These are phyloP conservation scores for Neonectria hederae DNA, from an alignment of 2,329 filamentous ascomycete species.

Conservation along the genomic window DNA sequence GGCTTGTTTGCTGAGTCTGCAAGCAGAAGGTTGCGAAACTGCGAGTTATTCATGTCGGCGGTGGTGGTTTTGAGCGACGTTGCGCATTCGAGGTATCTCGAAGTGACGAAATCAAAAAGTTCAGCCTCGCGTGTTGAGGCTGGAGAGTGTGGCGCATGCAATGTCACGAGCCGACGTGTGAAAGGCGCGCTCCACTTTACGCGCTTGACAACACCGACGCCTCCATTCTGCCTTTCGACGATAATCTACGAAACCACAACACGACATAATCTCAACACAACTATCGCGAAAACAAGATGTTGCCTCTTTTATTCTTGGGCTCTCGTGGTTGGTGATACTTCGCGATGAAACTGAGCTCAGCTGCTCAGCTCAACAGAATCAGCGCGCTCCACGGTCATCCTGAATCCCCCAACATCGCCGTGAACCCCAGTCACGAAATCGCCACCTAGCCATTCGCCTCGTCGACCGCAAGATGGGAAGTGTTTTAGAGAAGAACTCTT, in stretches of 20 bases:
- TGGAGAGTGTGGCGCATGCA: constrained; percentile 33
- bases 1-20: constrained; percentile 54
- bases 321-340: background rate
- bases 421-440: background rate
- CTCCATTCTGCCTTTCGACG: background rate
- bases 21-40: constrained; percentile 85
- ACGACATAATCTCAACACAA: background rate
- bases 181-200: constrained; percentile 49
- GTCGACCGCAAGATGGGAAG: constrained; percentile 61
- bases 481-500: constrained; percentile 71
- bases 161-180: constrained; percentile 55
- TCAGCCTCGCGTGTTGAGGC: constrained; percentile 35
- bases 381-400: background rate
- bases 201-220: constrained; percentile 38
- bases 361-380: background rate
- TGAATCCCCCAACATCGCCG: background rate
- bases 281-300: background rate
- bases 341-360: background rate
- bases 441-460: background rate
- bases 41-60: constrained; percentile 86
- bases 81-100: background rate
- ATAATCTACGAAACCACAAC: background rate
- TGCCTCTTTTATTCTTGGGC: too few species aligned
- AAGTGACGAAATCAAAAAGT: constrained; percentile 19
- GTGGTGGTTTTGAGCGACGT: background rate